Conservation (phyloP, 2,329 filamentous ascomycete species). For the Bipolaris zeicola region DNA sequence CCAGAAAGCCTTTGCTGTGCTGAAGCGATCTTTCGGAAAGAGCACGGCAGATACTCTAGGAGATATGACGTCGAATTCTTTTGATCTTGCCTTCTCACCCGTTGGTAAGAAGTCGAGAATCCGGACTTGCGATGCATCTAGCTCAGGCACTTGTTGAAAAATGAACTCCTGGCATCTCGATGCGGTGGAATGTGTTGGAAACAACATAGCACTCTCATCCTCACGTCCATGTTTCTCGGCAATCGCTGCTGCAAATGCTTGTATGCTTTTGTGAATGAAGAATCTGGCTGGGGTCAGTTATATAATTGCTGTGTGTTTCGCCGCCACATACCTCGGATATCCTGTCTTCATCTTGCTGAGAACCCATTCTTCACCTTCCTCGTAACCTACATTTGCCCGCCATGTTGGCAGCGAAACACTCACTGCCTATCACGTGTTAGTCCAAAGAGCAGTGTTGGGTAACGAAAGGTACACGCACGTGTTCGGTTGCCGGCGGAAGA, state of each 20-base stretch:
- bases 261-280: slow-evolving; percentile 86
- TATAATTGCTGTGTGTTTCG: background rate
- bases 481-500: slow-evolving; percentile 47
- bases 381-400: slow-evolving; percentile 88
- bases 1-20: slow-evolving; percentile 91
- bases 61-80: slow-evolving; percentile 52
- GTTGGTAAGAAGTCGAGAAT: slow-evolving; percentile 69
- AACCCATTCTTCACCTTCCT: slow-evolving; percentile 91
- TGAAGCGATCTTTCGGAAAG: slow-evolving; percentile 69
- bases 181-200: slow-evolving; percentile 75
- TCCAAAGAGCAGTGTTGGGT: slow-evolving; percentile 1
- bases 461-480: slow-evolving; percentile 42
- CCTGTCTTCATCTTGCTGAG: slow-evolving; percentile 82
- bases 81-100: slow-evolving; percentile 57
- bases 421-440: slow-evolving; percentile 69
- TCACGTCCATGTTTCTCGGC: slow-evolving; percentile 65
- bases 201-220: slow-evolving; percentile 76
- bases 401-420: slow-evolving; percentile 96
- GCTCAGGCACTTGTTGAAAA: slow-evolving; percentile 60
- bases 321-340: slow-evolving; percentile 72
- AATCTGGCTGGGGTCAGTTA: slow-evolving; percentile 63
- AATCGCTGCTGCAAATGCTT: slow-evolving; percentile 72
- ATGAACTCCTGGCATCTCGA: slow-evolving; percentile 77
- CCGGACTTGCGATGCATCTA: slow-evolving; percentile 57
- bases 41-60: slow-evolving; percentile 64